Evolutionary conservation across 2,329 filamentous ascomycete species (phyloP).

Genomic region (Cephalotrichum gorgonifer): DNA sequence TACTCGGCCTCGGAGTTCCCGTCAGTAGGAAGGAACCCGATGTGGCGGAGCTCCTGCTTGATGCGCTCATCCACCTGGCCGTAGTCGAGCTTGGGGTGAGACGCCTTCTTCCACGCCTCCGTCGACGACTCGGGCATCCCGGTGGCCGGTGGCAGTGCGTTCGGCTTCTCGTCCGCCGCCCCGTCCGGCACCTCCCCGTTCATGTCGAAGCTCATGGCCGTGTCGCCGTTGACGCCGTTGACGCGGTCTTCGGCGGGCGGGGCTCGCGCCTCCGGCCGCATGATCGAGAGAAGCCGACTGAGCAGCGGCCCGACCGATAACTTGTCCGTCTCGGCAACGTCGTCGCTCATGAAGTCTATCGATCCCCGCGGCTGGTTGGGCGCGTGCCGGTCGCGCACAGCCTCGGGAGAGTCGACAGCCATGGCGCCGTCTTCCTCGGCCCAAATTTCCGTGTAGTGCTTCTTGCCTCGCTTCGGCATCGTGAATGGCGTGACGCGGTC

Average conservation of each 20-base stretch:
- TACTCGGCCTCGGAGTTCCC: constrained; percentile 57
- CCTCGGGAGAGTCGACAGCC: constrained; percentile 56
- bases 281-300: constrained; percentile 65
- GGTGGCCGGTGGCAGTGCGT: constrained; percentile 54
- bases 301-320: constrained; percentile 83
- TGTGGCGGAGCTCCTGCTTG: constrained; percentile 81
- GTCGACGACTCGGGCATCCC: constrained; percentile 68
- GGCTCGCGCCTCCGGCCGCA: constrained; percentile 64
- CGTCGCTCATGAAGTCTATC: constrained; percentile 80
- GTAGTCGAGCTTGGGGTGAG: constrained; percentile 70
- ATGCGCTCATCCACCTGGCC: constrained; percentile 80
- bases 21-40: constrained; percentile 71
- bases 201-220: constrained; percentile 43
- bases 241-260: constrained; percentile 39
- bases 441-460: constrained; percentile 85
- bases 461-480: constrained; percentile 74
- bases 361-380: constrained; percentile 75
- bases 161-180: constrained; percentile 25
- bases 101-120: constrained; percentile 69
- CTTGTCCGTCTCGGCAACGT: constrained; percentile 78
- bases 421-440: constrained; percentile 83
- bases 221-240: constrained; percentile 40
- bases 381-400: constrained; percentile 54
- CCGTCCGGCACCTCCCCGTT: constrained; percentile 38
- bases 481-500: constrained; percentile 77